These are phyloP conservation scores for Leccinellum albellum DNA, from an alignment of 768 basidiomycete genomes.

Conservation along the genomic window DNA sequence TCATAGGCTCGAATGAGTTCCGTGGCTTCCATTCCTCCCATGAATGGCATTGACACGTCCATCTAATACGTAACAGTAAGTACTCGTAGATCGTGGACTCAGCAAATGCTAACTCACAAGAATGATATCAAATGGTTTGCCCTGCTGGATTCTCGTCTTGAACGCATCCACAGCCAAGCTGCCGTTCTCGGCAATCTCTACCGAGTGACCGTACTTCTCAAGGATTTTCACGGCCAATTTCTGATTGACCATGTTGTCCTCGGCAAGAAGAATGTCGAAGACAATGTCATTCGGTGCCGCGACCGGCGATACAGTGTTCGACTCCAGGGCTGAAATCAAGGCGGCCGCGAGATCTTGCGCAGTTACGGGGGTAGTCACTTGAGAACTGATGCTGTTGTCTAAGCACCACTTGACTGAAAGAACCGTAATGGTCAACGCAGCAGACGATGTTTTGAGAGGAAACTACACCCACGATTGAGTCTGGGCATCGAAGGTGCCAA, in stretches of 20 bases:
- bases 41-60: constrained; percentile 98
- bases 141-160: constrained; percentile 68
- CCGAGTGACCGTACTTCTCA: constrained; percentile 92
- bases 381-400: constrained; percentile 93
- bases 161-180: constrained; percentile 90
- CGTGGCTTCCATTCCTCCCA: constrained; percentile 98
- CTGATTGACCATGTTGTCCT: constrained; percentile 95
- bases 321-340: constrained; percentile 90
- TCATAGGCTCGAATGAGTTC: constrained; percentile 87
- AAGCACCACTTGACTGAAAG: constrained; percentile 87
- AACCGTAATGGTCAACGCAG: constrained; percentile 4
- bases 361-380: constrained; percentile 87
- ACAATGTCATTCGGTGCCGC: constrained; percentile 80
- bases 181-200: constrained; percentile 97
- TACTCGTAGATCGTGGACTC: background rate
- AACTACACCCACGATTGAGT: constrained; percentile 58
- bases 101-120: constrained; percentile 53
- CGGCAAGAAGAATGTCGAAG: constrained; percentile 92
- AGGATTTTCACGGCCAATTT: constrained; percentile 95
- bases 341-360: constrained; percentile 89
- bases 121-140: constrained; percentile 85
- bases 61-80: constrained; percentile 51
- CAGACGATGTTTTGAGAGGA: background rate
- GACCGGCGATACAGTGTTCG: constrained; percentile 87
- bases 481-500: constrained; percentile 75